These are phyloP conservation scores for Dalbergia cultrata DNA, from an alignment of 306 rosid species.

Conservation along the genomic window DNA sequence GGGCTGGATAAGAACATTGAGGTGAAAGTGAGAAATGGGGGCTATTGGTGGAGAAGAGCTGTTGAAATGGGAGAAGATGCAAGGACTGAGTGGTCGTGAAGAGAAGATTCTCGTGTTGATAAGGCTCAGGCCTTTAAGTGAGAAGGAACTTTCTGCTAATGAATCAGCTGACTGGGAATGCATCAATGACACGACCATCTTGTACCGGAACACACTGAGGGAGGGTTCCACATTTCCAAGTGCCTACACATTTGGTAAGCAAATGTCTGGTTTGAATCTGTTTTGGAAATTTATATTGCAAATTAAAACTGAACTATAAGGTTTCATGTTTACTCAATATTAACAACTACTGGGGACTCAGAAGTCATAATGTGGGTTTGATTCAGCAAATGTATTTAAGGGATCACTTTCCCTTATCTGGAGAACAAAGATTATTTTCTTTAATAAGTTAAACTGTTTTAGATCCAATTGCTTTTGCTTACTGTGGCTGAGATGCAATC, in stretches of 20 bases:
- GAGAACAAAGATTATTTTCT: conserved; percentile 28
- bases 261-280: conserved; percentile 15
- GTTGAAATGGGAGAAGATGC: conserved; percentile 88
- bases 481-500: background rate
- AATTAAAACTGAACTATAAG: conserved; percentile 6
- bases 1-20: conserved; percentile 42
- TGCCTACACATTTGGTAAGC: conserved; percentile 94
- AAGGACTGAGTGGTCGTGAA: conserved; percentile 69
- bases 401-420: conserved; percentile 18
- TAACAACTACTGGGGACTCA: conserved; percentile 27
- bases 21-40: conserved; percentile 72
- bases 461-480: conserved; percentile 19
- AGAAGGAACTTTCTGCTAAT: conserved; percentile 72
- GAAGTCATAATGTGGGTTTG: conserved; percentile 29
- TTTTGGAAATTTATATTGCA: conserved; percentile 33
- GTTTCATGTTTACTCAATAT: conserved; percentile 12
- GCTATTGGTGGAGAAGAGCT: conserved; percentile 85
- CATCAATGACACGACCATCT: conserved; percentile 87
- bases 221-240: conserved; percentile 98
- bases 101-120: conserved; percentile 96
- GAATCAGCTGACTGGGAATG: conserved; percentile 98
- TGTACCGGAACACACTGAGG: conserved; percentile 89
- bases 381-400: conserved; percentile 1
- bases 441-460: conserved; percentile 13
- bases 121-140: conserved; percentile 90